Evolutionary conservation across 192 early-diverging fungal species (phyloP), one percentile per base, ranked within the genome.

Genomic region (Kickxella alabastrina): DNA sequence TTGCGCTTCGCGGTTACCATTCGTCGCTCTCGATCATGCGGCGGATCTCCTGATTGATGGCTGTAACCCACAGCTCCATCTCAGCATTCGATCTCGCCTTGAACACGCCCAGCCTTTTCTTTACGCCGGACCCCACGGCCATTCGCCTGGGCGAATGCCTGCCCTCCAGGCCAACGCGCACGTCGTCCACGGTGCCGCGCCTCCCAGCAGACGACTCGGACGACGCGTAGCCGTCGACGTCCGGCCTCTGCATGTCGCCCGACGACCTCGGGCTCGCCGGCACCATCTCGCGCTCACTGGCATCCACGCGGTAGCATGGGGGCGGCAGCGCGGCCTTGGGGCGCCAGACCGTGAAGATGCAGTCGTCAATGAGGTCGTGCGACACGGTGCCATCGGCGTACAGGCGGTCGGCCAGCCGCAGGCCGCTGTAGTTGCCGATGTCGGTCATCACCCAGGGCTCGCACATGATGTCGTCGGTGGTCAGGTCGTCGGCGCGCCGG

Each of bases 1-100:
- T n/a, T n/a, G n/a, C n/a, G n/a, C n/a, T n/a, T n/a, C n/a, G n/a
- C n/a, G 24, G 12, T 41, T 39, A 76, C 73, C 73, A 68, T 36
- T 63, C 61, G 28, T 41, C 62, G 12, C 22, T 35, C 23, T 59
- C 46, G 2, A 62, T 45, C 65, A 79, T 60, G 27, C 77, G 77
- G 29, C 67, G 59, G 40, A 79, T 79, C 37, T 79, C 77, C 39
- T 73, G 66, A 54, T 74, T 69, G 36, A 79, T 59, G 12, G 77
- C 77, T 2, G 62, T 67, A 8, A 79, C 70, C 77, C 77, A 79
- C 25, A 74, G 70, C 54, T 73, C 62, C 77, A 79, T 79, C 43
- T 79, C 77, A 9, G 66, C 45, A 26, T 54, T 68, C 1, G 70
- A 62, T 3, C 77, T 65, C 6, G 77, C 77, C 42, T 60, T 59